These are phyloP conservation scores for Emergomyces africanus DNA, from an alignment of 2,329 filamentous ascomycete species.

Conservation along the genomic window DNA sequence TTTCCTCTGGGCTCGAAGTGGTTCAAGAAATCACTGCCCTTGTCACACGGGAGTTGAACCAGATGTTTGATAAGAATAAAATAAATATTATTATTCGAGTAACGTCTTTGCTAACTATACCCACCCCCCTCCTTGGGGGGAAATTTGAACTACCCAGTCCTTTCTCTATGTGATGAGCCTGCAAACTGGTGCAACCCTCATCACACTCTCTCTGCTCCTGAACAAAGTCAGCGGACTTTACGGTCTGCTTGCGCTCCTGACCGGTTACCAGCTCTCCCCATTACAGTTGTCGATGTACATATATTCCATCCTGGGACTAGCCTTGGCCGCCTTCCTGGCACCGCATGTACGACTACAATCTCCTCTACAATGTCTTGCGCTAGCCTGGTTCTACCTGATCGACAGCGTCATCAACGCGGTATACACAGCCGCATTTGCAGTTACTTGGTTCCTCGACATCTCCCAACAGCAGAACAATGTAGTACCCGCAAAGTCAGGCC, in stretches of 20 bases:
- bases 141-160: conserved; percentile 40
- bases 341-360: conserved; percentile 68
- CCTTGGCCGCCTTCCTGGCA: conserved; percentile 55
- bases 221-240: conserved; percentile 91
- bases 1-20: not conserved
- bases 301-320: conserved; percentile 64
- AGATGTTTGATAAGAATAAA: not conserved
- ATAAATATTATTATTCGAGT: not conserved
- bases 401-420: conserved; percentile 70
- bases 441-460: conserved; percentile 75
- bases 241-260: conserved; percentile 76
- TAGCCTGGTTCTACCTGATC: conserved; percentile 75
- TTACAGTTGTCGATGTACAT: conserved; percentile 86
- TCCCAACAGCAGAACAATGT: conserved; percentile 41
- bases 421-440: conserved; percentile 70
- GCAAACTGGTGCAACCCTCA: conserved; percentile 73
- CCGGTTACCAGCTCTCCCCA: conserved; percentile 68
- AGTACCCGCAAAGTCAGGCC: conserved; percentile 29
- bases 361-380: conserved; percentile 64
- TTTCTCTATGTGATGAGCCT: conserved; percentile 80
- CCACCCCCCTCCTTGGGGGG: too few species aligned
- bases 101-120: not conserved
- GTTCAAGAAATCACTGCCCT: too few species aligned
- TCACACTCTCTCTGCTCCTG: conserved; percentile 69
- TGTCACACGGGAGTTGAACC: too few species aligned